Percentiles rank a stretch among this genome's conserved stretches.
Conservation (phyloP, 2,329 filamentous ascomycete genomes). For the Mycosphaerelloides madeirae region DNA sequence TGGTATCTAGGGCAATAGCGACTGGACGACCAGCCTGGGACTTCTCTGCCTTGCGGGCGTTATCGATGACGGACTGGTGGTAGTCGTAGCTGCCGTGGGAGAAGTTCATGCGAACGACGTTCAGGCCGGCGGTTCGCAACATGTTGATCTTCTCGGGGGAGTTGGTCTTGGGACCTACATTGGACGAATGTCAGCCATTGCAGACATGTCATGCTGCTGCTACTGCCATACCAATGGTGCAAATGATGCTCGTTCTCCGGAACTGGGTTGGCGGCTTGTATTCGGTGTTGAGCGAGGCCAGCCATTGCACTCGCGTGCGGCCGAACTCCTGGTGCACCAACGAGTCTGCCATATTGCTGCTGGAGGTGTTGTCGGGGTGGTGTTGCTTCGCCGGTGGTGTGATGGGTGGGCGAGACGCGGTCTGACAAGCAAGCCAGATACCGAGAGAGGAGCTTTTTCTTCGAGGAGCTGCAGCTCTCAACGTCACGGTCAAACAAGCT, state of each 20-base stretch:
- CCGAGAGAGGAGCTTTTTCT: no score
- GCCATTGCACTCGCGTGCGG: constrained; percentile 67
- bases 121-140: constrained; percentile 81
- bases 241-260: constrained; percentile 95
- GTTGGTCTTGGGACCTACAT: constrained; percentile 85
- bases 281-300: constrained; percentile 79
- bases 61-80: constrained; percentile 96
- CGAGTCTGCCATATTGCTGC: constrained; percentile 59
- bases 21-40: constrained; percentile 75
- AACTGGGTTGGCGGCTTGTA: constrained; percentile 83
- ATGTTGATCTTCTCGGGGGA: constrained; percentile 94
- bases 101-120: constrained; percentile 99
- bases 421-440: no score
- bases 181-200: constrained; percentile 1
- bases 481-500: background rate
- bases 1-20: constrained; percentile 86
- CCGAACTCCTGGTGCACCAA: constrained; percentile 76
- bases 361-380: background rate
- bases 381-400: background rate
- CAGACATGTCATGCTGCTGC: background rate
- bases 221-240: constrained; percentile 70
- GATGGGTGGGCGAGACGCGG: background rate
- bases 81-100: constrained; percentile 92
- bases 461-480: background rate
- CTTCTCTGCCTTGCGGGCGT: constrained; percentile 82